Base-by-base conservation (phyloP, 2,329 filamentous ascomycete species). In the Hymenoscyphus scutula region DNA sequence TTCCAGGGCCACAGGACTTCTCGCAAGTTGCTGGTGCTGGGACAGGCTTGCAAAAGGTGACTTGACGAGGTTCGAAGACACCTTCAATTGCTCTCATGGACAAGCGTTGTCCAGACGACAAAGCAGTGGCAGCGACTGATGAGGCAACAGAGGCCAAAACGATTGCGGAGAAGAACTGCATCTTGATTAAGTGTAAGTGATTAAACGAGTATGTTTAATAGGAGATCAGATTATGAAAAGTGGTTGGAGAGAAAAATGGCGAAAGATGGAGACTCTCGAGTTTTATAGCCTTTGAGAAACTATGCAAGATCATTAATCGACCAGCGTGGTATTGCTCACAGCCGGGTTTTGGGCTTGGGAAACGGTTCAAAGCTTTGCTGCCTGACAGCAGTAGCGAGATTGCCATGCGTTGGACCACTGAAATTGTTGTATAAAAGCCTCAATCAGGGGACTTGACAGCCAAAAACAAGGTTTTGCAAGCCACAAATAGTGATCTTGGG, bases 1-100 rank as follows among this genome's bases (percentile, higher is more conserved):
- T 30, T 54, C 53, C 53, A 5, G 27, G 19, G 17, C 53, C 53
- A 19, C 53, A 54, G 19, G 53, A 54, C 25, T 30, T 54, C 30
- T 54, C 53, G 53, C 53, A 54, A 17, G 53, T 54, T n/a, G 8
- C 25, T 30, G 53, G 53, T 29, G 53, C 53, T n/a, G 53, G 25
- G n/a, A 54, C 25, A 7, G 53, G 53, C 41, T 48, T 48, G 41
- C 41, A 48, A 8, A 23, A 4, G n/a, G 7, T 25, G 41, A 23
- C n/a, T 48, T 48, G 41, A 48, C 41, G 41, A 7, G 19, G 41
- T 34, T 34, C 32, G 15, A 48, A 48, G 15, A 48, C 41, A 10
- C 41, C 41, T 48, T 48, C 41, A 23, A 48, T 48, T 48, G 41
- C 41, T 19, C 41, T 23, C 41, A 48, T 48, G 7, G 41, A 48